Conservation (phyloP, 306 rosid species). For the Prunus armeniaca region DNA sequence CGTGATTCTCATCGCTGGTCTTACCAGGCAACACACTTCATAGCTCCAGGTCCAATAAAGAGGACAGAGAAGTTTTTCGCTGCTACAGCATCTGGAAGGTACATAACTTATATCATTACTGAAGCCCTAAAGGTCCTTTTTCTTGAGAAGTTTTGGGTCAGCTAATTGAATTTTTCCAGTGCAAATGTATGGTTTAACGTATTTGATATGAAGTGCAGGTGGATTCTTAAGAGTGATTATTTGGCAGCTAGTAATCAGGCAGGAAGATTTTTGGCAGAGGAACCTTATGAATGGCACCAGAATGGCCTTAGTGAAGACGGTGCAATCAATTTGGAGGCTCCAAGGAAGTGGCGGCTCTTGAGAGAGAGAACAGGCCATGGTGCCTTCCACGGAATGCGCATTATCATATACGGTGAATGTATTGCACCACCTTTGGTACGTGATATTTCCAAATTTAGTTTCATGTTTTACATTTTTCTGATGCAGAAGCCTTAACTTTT, state of each 20-base stretch:
- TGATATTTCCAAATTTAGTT: slow-evolving; percentile 2
- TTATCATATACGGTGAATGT: slow-evolving; percentile 76
- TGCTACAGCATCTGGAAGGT: slow-evolving; percentile 97
- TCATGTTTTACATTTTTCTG: slow-evolving; percentile 4
- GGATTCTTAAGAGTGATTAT: slow-evolving; percentile 90
- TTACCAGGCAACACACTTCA: slow-evolving; percentile 92
- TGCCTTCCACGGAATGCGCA: slow-evolving; percentile 74
- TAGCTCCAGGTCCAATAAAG: slow-evolving; percentile 72
- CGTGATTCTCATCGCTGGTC: slow-evolving; percentile 95
- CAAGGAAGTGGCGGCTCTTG: slow-evolving; percentile 89
- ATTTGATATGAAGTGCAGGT: slow-evolving; percentile 53
- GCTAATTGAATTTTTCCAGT: neutral
- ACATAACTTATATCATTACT: slow-evolving; percentile 27
- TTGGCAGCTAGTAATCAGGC: slow-evolving; percentile 65
- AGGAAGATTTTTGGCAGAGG: slow-evolving; percentile 65
- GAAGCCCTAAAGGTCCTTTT: neutral
- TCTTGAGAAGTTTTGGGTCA: neutral
- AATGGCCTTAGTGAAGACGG: slow-evolving; percentile 83
- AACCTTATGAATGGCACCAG: slow-evolving; percentile 85
- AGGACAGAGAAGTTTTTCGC: slow-evolving; percentile 93
- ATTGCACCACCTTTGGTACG: slow-evolving; percentile 86
- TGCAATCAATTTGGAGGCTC: slow-evolving; percentile 87
- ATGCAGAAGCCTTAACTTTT: neutral
- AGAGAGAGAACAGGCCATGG: slow-evolving; percentile 85
- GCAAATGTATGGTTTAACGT: neutral